Base-by-base conservation (phyloP, 768 basidiomycete genomes). In the Lentinula boryana region DNA sequence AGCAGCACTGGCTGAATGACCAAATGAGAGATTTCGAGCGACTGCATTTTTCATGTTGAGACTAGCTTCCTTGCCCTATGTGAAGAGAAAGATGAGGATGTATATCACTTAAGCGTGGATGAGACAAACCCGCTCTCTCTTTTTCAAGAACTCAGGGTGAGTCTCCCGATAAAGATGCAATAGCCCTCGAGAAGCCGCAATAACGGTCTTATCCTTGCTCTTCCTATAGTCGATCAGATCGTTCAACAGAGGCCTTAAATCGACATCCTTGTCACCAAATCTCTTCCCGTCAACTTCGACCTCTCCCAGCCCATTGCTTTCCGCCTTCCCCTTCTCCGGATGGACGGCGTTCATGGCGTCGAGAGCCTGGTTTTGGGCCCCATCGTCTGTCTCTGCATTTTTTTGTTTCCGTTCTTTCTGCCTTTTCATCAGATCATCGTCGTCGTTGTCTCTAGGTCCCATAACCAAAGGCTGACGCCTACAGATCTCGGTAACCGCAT, bases 151-250 rank as follows among this genome's bases (percentile, higher is more conserved):
- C 6, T 85, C 87, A 1, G 97, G 97, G 71, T 98, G 97, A 61
- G 96, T 91, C 67, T 98, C 95, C n/a, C 97, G 81, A 76, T 91
- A 99, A 15, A 98, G 76, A 69, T 90, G 91, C 56, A 98, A 74
- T 51, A 99, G 70, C 13, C 94, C 91, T 31, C 97, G 80, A 2
- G 93, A 88, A 49, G 91, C 94, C n/a, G 91, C 85, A 6, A 89
- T 87, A 46, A 97, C 94, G 1, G 89, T 83, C 76, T 98, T 98
- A 73, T 98, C 97, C 67, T 88, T 85, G 67, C 93, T 95, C 77
- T 97, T 98, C 69, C 88, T 81, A 72, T 99, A 99, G 73, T 94
- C 95, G 56, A 98, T 84, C 63, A 99, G 73, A 74, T 99, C 97
- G 3, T 89, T 87, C 4, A 99, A 77, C 27, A 98, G 73, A 58